Base-by-base conservation (phyloP, 2,329 filamentous ascomycete genomes). In the Teratosphaeria gauchensis region DNA sequence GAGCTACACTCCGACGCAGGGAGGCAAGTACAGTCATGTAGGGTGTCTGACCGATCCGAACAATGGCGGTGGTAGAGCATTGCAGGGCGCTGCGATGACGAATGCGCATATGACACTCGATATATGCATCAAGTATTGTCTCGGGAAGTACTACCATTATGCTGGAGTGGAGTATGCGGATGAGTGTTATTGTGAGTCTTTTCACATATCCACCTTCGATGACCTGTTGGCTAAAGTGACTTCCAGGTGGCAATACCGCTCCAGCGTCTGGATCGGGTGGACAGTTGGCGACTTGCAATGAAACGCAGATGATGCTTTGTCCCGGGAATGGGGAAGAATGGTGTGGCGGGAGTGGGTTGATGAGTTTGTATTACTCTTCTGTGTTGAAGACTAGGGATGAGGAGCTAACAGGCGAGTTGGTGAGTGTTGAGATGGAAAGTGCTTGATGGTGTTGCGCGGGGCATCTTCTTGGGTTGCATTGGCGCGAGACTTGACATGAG, bases 351-450 rank as follows among this genome's bases (percentile, higher is more conserved):
- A 52, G 58, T 5, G 63, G 59, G 19, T 62, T 72, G 59, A 62
- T 72, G 64, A 70, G 64, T 38, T 56, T 72, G 32, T 72, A 70
- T 55, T 70, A 69, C 59, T 68, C 69, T 48, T 55, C 61, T 4
- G 60, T 61, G 8, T 32, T 68, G 35, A 48, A 48, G 42, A 16
- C 19, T 16, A 48, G 42, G n/a, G 42, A 21, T 48, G 42, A 8
- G 42, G 42, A 48, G 42, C 2, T 19, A 14, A n/a, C 19, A 8
- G 42, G 8, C 19, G 42, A 7, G 14, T n/a, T n/a, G 4, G n/a
- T 19, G 12, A 5, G 5, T 48, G 42, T 38, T 8, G 33, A 38
- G 11, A 4, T 12, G 33, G 33, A 38, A 38, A 38, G 33, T 38
- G 8, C 33, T n/a, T n/a, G n/a, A n/a, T n/a, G n/a, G n/a, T n/a